Percentiles rank a stretch among this genome's conserved stretches.
These are phyloP conservation scores for Penicillium brasilianum DNA, from an alignment of 2,329 filamentous ascomycete species.

Conservation along the genomic window DNA sequence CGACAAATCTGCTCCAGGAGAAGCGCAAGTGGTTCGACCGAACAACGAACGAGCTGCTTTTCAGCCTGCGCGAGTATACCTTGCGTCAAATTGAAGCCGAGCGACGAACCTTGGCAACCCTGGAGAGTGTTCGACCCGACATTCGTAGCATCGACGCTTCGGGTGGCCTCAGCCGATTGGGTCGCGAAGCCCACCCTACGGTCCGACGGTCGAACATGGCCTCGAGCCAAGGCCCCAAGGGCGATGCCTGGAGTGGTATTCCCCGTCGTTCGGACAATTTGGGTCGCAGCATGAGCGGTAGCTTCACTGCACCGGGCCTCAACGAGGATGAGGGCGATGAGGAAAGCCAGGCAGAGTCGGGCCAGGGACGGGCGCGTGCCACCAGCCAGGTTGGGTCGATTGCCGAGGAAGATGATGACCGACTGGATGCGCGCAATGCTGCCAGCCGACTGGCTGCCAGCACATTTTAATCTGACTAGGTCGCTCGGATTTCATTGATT, in stretches of 20 bases:
- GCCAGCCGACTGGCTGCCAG: slow-evolving; percentile 91
- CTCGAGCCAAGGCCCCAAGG: slow-evolving; percentile 91
- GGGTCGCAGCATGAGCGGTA: slow-evolving; percentile 76
- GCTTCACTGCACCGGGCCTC: slow-evolving; percentile 65
- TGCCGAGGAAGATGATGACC: slow-evolving; percentile 72
- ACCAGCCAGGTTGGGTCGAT: slow-evolving; percentile 53
- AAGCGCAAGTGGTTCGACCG: slow-evolving; percentile 89
- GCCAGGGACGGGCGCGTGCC: slow-evolving; percentile 53
- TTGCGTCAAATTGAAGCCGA: slow-evolving; percentile 95
- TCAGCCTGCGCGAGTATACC: slow-evolving; percentile 88
- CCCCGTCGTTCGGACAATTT: slow-evolving; percentile 80
- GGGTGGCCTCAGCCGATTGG: slow-evolving; percentile 86
- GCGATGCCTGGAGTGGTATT: slow-evolving; percentile 97
- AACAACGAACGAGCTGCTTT: slow-evolving; percentile 80
- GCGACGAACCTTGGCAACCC: slow-evolving; percentile 82
- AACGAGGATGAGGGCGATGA: slow-evolving; percentile 66
- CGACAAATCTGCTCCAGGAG: slow-evolving; percentile 84
- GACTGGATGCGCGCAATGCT: slow-evolving; percentile 93
- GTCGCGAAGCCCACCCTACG: slow-evolving; percentile 82
- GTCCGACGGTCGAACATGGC: slow-evolving; percentile 75
- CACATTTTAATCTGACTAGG: slow-evolving; percentile 78
- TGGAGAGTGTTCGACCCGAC: slow-evolving; percentile 93
- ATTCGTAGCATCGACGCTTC: slow-evolving; percentile 90
- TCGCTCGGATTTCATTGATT: slow-evolving; percentile 20
- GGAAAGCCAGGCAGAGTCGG: slow-evolving; percentile 50